Evolutionary conservation across 768 basidiomycete species (phyloP), one percentile per base, ranked within the genome.

Genomic region (Austroboletus eburneus): DNA sequence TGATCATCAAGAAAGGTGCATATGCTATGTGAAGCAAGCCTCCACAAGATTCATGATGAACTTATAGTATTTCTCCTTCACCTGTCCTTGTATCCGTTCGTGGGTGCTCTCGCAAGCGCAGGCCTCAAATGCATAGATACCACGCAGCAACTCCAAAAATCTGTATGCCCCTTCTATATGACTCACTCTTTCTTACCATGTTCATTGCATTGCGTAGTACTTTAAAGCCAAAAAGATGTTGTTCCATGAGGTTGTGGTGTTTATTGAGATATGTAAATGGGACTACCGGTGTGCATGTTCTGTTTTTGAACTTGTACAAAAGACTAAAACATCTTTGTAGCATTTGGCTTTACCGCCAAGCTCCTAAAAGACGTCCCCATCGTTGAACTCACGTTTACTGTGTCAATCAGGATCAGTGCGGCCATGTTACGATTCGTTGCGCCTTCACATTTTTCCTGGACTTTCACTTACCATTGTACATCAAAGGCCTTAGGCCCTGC

Each of bases 351-450:
- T 61, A 65, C 79, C 0, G 88, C 93, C 0, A 82, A 91, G 0
- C 68, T 95, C 5, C 70, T 93, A 3, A 92, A 96, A 66, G 75
- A 77, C 2, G 67, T 95, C 0, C 93, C 93, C 0, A 76, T 96
- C 48, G 58, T 91, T 3, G 93, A 93, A 0, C 68, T 95, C 5
- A 65, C 86, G 9, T 91, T 95, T 61, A 83, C 83, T 2, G 72
- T 95, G 16, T 92, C 90, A 0, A 94, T 94, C 61, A 76, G 90
- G 6, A 78, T 95, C 22, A 91, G 92, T 6, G 93, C 90, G 3
- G 91, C 91, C 1, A 95, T 96, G 93, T 96, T 91, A 86, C 87
- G 88, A 5, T 81, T 84, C 52, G n/a, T n/a, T n/a, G n/a, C n/a
- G n/a, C n/a, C n/a, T n/a, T n/a, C n/a, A n/a, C n/a, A n/a, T n/a